A percentile compares a stretch with the other conserved stretches of the same genome.
phyloP scores from a whole-genome alignment of 2,329 filamentous ascomycete species.

The Fusarium concolor region DNA sequence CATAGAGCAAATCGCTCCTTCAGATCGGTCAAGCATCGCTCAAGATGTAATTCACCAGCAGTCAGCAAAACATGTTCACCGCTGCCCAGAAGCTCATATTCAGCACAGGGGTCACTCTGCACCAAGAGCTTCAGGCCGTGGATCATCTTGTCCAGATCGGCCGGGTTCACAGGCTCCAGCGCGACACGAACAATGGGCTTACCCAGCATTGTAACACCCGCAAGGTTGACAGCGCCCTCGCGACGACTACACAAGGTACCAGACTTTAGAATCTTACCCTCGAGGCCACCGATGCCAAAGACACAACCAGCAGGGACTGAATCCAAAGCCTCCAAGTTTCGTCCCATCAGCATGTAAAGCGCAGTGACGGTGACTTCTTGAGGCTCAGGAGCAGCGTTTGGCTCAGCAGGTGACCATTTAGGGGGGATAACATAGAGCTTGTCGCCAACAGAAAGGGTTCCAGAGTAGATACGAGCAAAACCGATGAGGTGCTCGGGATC shows the following conservation, averaged over 20 bases:
- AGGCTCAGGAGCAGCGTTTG: slow-evolving; percentile 77
- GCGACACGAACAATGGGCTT: slow-evolving; percentile 96
- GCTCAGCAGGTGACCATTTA: slow-evolving; percentile 88
- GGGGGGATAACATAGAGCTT: slow-evolving; percentile 90
- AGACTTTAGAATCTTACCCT: slow-evolving; percentile 94
- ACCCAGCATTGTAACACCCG: slow-evolving; percentile 81
- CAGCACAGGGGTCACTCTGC: slow-evolving; percentile 93
- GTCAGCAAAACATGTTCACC: slow-evolving; percentile 96
- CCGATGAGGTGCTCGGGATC: slow-evolving; percentile 92
- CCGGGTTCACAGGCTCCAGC: slow-evolving; percentile 90
- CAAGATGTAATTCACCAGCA: slow-evolving; percentile 92
- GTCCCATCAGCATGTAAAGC: slow-evolving; percentile 95
- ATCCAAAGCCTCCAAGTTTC: slow-evolving; percentile 82
- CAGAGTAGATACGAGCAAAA: slow-evolving; percentile 94
- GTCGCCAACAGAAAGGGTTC: slow-evolving; percentile 88
- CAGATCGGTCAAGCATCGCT: slow-evolving; percentile 92
- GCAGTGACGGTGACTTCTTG: slow-evolving; percentile 86
- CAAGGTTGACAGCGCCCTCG: slow-evolving; percentile 88
- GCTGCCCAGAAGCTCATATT: slow-evolving; percentile 92
- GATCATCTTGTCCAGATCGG: slow-evolving; percentile 95
- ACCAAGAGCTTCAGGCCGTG: slow-evolving; percentile 86
- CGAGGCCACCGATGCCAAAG: slow-evolving; percentile 92
- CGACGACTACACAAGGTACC: slow-evolving; percentile 91
- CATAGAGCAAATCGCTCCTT: slow-evolving; percentile 93
- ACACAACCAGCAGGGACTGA: slow-evolving; percentile 93